Evolutionary conservation across 352 stramenopile genomes (phyloP).

Genomic region (Pythium scleroteichum): DNA sequence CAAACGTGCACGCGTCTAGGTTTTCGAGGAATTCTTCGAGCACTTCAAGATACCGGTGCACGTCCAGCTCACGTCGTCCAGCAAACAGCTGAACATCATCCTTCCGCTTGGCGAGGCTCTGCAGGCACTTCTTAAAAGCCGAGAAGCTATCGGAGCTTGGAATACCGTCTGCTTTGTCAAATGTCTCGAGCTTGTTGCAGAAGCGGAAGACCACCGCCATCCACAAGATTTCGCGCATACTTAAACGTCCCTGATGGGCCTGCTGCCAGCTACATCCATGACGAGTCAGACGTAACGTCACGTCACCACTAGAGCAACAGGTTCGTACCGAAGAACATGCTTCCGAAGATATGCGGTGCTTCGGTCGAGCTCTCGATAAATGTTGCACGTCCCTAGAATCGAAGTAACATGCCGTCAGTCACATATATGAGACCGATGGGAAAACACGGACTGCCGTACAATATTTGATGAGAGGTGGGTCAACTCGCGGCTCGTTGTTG

Average conservation of each 20-base stretch:
- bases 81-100: slow-evolving; percentile 51
- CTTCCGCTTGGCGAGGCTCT: slow-evolving; percentile 54
- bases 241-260: slow-evolving; percentile 63
- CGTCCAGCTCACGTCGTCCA: slow-evolving; percentile 58
- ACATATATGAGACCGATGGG: background rate
- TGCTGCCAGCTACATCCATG: slow-evolving; percentile 52
- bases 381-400: slow-evolving; percentile 71
- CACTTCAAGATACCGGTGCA: slow-evolving; percentile 58
- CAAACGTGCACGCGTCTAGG: slow-evolving; percentile 59
- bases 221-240: slow-evolving; percentile 76
- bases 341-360: slow-evolving; percentile 83
- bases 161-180: slow-evolving; percentile 77
- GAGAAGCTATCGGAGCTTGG: slow-evolving; percentile 68
- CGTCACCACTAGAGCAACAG: background rate
- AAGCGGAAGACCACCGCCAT: slow-evolving; percentile 80
- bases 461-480: slow-evolving; percentile 72
- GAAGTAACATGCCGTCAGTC: background rate
- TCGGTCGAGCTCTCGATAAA: slow-evolving; percentile 81
- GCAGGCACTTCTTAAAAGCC: slow-evolving; percentile 66
- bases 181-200: slow-evolving; percentile 84
- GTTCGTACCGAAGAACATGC: slow-evolving; percentile 55
- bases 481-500: slow-evolving; percentile 67
- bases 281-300: background rate
- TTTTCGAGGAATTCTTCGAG: slow-evolving; percentile 67
- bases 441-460: slow-evolving; percentile 36